Evolutionary conservation across 1,139 yeast genomes (phyloP), one percentile per base, ranked within the genome.

Genomic region (Trichomonascaceae sp.): DNA sequence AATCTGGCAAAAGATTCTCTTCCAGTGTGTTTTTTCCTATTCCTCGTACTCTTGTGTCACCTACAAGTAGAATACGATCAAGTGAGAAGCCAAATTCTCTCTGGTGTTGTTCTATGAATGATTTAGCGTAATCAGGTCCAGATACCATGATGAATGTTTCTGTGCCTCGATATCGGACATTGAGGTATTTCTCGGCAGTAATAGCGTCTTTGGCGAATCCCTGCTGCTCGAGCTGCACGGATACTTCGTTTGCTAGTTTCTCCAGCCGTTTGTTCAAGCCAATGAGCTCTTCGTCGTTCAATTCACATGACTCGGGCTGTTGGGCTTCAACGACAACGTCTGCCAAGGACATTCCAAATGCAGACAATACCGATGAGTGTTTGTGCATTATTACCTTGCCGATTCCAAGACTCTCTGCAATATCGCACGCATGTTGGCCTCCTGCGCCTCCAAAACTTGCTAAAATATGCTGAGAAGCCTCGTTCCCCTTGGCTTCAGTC

Each of bases 131-230:
- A 3, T 74, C 68, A 61, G 71, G 67, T 57, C 67, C 78, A 52
- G 72, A 64, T 41, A 87, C 81, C 84, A 90, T 85, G 59, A 91
- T 74, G 48, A 85, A 84, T 2, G 96, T 85, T 65, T 90, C 97
- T 17, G 96, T 85, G 6, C 97, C 97, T 58, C 82, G 81, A 67
- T 87, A 91, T 63, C 95, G 78, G 77, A 91, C 74, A 66, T 90
- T 90, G 60, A 89, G 73, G 61, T 79, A 87, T 36, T 79, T 78
- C 63, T 89, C 95, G 53, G 78, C 73, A 24, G 57, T 63, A 27
- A 81, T 68, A 22, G 70, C 66, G 3, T 63, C 58, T 20, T 66
- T 67, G 1, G 65, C 55, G 56, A 80, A 78, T 0, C 86, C 87
- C 65, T 80, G 85, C 19, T 22, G 44, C 2, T 63, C 61, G 20